Evolutionary conservation across 257 asterid species (phyloP).

Genomic region (Echites panduratus): DNA sequence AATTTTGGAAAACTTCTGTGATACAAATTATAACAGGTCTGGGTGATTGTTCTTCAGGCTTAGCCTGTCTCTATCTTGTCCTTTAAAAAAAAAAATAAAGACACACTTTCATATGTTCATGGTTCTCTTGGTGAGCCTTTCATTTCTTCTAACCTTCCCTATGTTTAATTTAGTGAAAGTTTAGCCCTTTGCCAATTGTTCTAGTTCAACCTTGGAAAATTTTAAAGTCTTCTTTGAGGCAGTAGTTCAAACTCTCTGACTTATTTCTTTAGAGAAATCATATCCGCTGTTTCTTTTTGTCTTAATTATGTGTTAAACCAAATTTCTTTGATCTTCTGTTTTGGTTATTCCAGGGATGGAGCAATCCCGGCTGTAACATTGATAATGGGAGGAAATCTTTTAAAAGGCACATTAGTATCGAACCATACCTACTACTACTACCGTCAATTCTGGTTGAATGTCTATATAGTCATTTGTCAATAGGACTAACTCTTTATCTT

Average conservation of each 20-base stretch:
- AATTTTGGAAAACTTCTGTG: too few species aligned
- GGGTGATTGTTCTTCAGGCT: too few species aligned
- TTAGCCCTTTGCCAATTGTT: too few species aligned
- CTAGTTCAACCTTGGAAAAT: neutral
- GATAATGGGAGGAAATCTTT: constrained; percentile 83
- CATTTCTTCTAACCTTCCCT: neutral
- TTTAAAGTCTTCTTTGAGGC: neutral
- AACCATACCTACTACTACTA: neutral
- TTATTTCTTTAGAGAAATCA: neutral
- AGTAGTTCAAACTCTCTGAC: too few species aligned
- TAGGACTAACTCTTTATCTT: neutral
- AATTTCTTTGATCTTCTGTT: neutral
- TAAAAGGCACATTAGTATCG: constrained; percentile 20
- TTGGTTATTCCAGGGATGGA: constrained; percentile 61
- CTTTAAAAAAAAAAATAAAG: too few species aligned
- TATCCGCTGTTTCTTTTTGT: neutral
- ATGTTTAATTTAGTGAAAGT: too few species aligned
- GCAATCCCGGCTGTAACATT: constrained; percentile 79
- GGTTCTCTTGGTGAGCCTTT: neutral
- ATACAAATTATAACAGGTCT: too few species aligned
- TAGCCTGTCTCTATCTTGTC: too few species aligned
- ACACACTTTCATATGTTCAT: too few species aligned
- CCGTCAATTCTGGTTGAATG: neutral
- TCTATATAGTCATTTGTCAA: neutral
- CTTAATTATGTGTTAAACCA: neutral